A percentile compares a stretch with the other conserved stretches of the same genome.
These are phyloP conservation scores for Penicillium malachiteum DNA, from an alignment of 495 filamentous ascomycete species.

Conservation along the genomic window DNA sequence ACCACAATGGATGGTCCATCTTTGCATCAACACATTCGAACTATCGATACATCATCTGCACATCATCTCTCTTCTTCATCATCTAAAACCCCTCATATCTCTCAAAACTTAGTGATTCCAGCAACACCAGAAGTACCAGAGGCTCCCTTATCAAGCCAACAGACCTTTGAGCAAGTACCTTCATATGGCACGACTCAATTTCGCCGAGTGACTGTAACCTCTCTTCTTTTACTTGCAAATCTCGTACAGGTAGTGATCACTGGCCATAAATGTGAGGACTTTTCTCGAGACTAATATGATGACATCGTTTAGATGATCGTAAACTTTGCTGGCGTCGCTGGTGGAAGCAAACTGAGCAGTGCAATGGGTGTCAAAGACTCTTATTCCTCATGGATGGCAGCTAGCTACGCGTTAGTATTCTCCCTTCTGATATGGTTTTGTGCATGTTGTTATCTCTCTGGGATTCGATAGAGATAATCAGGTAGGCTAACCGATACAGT, in stretches of 20 bases:
- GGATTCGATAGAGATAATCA: no score
- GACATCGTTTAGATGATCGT: conserved; percentile 25
- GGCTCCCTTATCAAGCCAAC: conserved; percentile 5
- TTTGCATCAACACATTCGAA: no score
- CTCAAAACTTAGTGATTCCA: no score
- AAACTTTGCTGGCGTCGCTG: conserved; percentile 31
- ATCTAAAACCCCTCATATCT: no score
- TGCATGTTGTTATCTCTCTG: no score
- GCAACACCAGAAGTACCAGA: not conserved
- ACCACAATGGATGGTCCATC: no score
- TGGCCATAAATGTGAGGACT: not conserved
- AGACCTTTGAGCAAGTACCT: conserved; percentile 23
- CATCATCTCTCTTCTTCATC: no score
- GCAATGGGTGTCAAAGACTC: conserved; percentile 20
- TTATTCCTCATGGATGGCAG: conserved; percentile 32
- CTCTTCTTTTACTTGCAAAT: conserved; percentile 26
- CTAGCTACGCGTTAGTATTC: conserved; percentile 28
- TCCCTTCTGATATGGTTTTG: no score
- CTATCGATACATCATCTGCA: no score
- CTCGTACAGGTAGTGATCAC: conserved; percentile 26
- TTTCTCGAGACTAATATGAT: not conserved
- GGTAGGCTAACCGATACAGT: conserved; percentile 11
- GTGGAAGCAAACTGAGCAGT: conserved; percentile 26
- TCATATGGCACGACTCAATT: conserved; percentile 14
- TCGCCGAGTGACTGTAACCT: conserved; percentile 20